Conservation (phyloP, 495 filamentous ascomycete species). For the Achaetomiella virescens region DNA sequence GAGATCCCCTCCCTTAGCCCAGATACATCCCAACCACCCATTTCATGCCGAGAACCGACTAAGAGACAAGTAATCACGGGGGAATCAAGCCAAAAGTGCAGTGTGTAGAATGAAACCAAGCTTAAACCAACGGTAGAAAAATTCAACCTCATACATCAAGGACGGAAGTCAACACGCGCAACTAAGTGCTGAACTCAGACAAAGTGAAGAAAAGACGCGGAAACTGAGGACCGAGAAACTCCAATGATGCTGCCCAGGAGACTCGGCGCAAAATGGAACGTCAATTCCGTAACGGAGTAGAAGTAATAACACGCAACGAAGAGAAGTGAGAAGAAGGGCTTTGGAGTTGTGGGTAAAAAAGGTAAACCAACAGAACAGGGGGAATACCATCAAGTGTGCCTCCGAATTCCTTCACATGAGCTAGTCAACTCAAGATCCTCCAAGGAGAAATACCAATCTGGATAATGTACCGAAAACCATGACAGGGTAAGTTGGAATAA, state of each 20-base stretch:
- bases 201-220: background rate
- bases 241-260: background rate
- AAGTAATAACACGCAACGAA: background rate
- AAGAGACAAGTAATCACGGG: background rate
- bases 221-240: background rate
- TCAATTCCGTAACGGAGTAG: background rate
- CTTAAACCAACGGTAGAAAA: background rate
- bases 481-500: too few relatives aligned
- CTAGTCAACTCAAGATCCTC: too few relatives aligned
- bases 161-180: background rate
- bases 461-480: too few relatives aligned
- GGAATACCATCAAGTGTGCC: background rate
- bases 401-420: too few relatives aligned
- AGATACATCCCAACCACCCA: background rate
- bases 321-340: background rate
- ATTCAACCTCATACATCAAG: background rate
- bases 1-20: background rate
- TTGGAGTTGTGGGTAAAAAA: background rate
- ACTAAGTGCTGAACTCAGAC: background rate
- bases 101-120: background rate
- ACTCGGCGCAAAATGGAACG: background rate
- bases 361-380: background rate
- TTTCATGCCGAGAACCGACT: background rate
- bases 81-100: background rate
- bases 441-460: too few relatives aligned